Evolutionary conservation across 441 rosid species (phyloP).

Genomic region (Hypseocharis bilobata): DNA sequence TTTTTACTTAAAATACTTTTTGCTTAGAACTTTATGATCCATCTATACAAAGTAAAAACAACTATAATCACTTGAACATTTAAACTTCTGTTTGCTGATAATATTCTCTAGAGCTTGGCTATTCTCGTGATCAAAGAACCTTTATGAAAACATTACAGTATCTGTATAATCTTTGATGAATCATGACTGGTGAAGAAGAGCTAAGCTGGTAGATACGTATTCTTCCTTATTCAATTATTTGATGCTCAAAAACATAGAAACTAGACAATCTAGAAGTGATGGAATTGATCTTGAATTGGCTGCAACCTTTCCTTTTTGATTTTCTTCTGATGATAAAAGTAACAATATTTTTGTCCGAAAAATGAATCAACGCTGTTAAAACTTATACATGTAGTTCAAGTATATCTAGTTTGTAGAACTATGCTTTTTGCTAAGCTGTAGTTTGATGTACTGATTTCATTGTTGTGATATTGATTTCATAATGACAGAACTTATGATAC

Average conservation of each 20-base stretch:
- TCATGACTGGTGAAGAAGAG: neutral
- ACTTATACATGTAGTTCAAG: neutral
- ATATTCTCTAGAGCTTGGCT: neutral
- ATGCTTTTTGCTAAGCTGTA: neutral
- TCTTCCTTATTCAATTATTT: neutral
- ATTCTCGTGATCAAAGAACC: neutral
- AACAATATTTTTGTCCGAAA: neutral
- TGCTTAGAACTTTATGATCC: neutral
- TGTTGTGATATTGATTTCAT: neutral
- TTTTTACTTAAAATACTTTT: neutral
- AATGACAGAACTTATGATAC: neutral
- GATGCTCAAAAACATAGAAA: neutral
- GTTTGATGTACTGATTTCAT: neutral
- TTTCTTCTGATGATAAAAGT: neutral
- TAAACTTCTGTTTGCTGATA: neutral
- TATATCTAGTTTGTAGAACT: neutral
- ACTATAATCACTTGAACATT: neutral
- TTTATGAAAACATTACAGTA: neutral
- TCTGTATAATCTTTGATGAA: neutral
- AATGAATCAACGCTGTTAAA: neutral
- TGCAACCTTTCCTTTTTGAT: neutral
- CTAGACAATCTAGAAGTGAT: neutral
- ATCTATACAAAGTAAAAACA: neutral
- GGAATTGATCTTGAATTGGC: neutral
- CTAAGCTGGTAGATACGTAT: neutral